These are phyloP conservation scores for Pseudogymnoascus sp. DNA, from an alignment of 2,329 filamentous ascomycete genomes.

Conservation along the genomic window DNA sequence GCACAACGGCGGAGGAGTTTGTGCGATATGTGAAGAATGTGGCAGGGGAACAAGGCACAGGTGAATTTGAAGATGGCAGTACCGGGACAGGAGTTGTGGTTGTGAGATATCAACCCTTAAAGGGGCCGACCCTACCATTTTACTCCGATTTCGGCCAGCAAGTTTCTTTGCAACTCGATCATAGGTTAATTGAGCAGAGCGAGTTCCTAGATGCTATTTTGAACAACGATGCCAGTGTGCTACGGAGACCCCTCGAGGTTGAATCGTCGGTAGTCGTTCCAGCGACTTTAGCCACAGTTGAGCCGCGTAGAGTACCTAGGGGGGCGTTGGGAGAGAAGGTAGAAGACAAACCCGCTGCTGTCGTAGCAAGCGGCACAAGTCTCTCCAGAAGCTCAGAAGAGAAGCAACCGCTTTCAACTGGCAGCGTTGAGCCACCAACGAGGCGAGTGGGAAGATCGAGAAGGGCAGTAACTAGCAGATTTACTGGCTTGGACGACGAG, in stretches of 20 bases:
- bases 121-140: slow-evolving; percentile 50
- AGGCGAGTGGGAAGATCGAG: slow-evolving; percentile 30
- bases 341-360: background rate
- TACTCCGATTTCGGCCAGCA: slow-evolving; percentile 59
- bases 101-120: slow-evolving; percentile 62
- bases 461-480: slow-evolving; percentile 45
- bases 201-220: slow-evolving; percentile 90
- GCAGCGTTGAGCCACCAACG: background rate
- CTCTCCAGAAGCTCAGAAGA: slow-evolving; percentile 15
- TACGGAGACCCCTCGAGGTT: slow-evolving; percentile 61
- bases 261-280: slow-evolving; percentile 28
- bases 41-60: slow-evolving; percentile 65
- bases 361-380: background rate
- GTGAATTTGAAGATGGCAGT: slow-evolving; percentile 54
- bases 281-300: slow-evolving; percentile 26
- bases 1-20: slow-evolving; percentile 67
- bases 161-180: slow-evolving; percentile 65
- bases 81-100: slow-evolving; percentile 68
- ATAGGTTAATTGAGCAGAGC: slow-evolving; percentile 78
- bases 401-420: background rate
- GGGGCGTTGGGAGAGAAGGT: background rate
- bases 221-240: slow-evolving; percentile 62
- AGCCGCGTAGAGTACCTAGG: background rate
- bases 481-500: slow-evolving; percentile 65
- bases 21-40: slow-evolving; percentile 67